Evolutionary conservation across 2,329 filamentous ascomycete genomes (phyloP).

Genomic region (Lecanicillium sp.): DNA sequence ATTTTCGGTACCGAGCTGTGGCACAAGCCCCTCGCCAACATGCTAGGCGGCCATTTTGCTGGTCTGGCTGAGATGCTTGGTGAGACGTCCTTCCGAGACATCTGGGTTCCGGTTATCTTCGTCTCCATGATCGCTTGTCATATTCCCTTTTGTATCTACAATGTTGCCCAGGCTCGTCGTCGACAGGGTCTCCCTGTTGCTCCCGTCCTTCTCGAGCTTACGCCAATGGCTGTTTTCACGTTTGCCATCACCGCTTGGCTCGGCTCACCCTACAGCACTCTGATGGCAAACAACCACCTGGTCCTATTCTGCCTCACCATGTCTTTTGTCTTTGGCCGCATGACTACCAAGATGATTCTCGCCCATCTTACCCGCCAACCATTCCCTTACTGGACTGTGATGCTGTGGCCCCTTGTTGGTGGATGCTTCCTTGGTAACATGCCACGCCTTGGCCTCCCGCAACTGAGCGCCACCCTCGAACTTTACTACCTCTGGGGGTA

Average conservation of each 20-base stretch:
- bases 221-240: constrained; percentile 78
- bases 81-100: constrained; percentile 68
- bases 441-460: constrained; percentile 63
- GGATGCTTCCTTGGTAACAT: constrained; percentile 79
- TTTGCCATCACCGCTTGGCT: constrained; percentile 73
- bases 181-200: constrained; percentile 63
- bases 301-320: constrained; percentile 88
- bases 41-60: constrained; percentile 49
- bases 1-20: constrained; percentile 84
- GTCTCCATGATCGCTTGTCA: constrained; percentile 61
- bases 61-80: constrained; percentile 53
- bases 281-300: constrained; percentile 78
- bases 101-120: constrained; percentile 72
- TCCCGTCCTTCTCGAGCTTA: constrained; percentile 89
- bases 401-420: constrained; percentile 78
- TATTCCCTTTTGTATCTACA: constrained; percentile 80
- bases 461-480: constrained; percentile 59
- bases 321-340: constrained; percentile 93
- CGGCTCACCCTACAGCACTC: constrained; percentile 76
- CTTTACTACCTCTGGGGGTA: constrained; percentile 77
- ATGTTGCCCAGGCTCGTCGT: constrained; percentile 72
- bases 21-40: constrained; percentile 63
- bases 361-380: constrained; percentile 88
- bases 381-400: constrained; percentile 93
- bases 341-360: constrained; percentile 98